phyloP scores from a whole-genome alignment of 2,329 filamentous ascomycete species.

The Cladosporium velox region DNA sequence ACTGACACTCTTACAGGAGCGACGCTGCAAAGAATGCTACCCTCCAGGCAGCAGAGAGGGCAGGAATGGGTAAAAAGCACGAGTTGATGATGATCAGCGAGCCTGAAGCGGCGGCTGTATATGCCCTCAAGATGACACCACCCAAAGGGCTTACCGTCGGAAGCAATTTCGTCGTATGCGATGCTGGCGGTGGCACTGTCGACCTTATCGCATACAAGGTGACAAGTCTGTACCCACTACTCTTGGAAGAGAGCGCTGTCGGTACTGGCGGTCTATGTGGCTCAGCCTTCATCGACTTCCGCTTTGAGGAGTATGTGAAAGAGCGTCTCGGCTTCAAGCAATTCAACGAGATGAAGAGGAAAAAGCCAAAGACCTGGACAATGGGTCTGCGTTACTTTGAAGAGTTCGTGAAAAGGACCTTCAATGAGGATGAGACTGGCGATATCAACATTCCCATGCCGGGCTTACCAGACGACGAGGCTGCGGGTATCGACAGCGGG shows the following conservation, averaged over 20 bases:
- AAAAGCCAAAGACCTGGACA: constrained; percentile 76
- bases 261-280: constrained; percentile 77
- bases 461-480: constrained; percentile 73
- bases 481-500: constrained; percentile 71
- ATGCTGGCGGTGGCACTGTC: constrained; percentile 61
- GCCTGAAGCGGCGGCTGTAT: constrained; percentile 77
- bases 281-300: constrained; percentile 76
- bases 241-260: constrained; percentile 76
- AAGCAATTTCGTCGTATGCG: constrained; percentile 60
- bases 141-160: constrained; percentile 71
- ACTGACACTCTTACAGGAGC: constrained; percentile 32
- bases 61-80: constrained; percentile 71
- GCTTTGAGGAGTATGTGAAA: constrained; percentile 76
- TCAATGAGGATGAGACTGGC: constrained; percentile 65
- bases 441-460: constrained; percentile 80
- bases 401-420: constrained; percentile 82
- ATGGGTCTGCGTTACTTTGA: constrained; percentile 75
- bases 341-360: constrained; percentile 74
- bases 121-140: constrained; percentile 77
- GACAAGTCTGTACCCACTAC: constrained; percentile 68
- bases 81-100: constrained; percentile 79
- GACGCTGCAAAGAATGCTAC: constrained; percentile 85
- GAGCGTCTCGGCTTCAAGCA: constrained; percentile 63
- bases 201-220: constrained; percentile 84
- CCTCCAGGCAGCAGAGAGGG: constrained; percentile 72